Evolutionary conservation across 805 yeast genomes (phyloP).

Genomic region (Candida berthetii): DNA sequence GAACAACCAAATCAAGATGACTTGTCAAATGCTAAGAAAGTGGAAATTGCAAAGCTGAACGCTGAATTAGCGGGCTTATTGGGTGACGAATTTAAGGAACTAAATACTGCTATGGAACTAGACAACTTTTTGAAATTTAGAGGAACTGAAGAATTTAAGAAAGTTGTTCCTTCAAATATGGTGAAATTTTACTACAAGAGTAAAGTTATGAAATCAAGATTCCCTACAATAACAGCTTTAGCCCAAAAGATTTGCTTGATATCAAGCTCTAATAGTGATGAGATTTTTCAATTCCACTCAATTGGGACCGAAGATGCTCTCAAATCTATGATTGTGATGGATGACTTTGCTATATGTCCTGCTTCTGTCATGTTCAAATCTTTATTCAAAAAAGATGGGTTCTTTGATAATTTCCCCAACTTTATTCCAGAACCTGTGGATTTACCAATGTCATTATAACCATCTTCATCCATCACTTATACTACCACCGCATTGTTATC

Average conservation of each 20-base stretch:
- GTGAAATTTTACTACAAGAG: not conserved
- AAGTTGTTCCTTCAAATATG: not conserved
- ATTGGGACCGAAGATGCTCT: not conserved
- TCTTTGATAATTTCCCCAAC: not conserved
- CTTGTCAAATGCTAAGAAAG: not conserved
- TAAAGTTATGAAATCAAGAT: not conserved
- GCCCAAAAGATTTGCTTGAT: not conserved
- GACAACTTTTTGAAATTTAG: not conserved
- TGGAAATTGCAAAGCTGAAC: not conserved
- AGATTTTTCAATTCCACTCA: too few relatives aligned
- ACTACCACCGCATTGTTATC: too few relatives aligned
- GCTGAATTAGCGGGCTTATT: not conserved
- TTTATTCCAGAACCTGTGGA: not conserved
- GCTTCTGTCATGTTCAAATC: not conserved
- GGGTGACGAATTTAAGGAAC: not conserved
- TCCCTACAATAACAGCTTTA: not conserved
- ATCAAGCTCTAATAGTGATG: not conserved
- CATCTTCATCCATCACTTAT: too few relatives aligned
- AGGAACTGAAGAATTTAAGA: not conserved
- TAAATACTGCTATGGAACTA: not conserved
- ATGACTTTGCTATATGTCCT: not conserved
- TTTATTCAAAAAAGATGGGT: not conserved
- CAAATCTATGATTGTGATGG: not conserved
- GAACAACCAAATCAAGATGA: too few relatives aligned
- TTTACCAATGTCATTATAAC: not conserved